These are phyloP conservation scores for Penicillium fuscoglaucum DNA, from an alignment of 2,329 filamentous ascomycete species.

Conservation along the genomic window DNA sequence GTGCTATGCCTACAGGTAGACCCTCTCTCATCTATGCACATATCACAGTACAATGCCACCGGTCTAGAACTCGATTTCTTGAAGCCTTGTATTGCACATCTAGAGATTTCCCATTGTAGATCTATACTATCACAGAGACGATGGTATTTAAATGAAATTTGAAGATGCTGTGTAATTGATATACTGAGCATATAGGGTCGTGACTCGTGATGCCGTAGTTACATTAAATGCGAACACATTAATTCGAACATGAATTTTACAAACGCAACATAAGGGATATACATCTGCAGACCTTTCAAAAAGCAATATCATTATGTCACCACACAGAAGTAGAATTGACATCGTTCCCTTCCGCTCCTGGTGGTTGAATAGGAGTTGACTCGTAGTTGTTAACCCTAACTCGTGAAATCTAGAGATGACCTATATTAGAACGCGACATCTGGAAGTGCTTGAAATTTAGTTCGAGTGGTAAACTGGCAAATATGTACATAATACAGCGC, in stretches of 20 bases:
- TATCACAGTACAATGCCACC: neutral
- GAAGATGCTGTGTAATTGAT: neutral
- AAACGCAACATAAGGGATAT: neutral
- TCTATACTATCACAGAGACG: neutral
- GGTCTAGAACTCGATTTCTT: neutral
- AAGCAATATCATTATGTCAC: neutral
- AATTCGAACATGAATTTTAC: neutral
- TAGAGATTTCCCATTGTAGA: neutral
- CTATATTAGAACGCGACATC: neutral
- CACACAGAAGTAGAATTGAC: neutral
- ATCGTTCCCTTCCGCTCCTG: neutral
- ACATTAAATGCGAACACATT: neutral
- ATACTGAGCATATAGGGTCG: neutral
- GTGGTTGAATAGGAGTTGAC: neutral
- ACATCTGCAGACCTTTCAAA: neutral
- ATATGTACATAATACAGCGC: constrained; percentile 42
- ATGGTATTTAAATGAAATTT: neutral
- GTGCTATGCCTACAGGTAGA: neutral
- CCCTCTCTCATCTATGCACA: neutral
- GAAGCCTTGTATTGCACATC: neutral
- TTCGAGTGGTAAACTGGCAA: constrained; percentile 26
- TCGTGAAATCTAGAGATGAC: neutral
- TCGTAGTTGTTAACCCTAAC: neutral
- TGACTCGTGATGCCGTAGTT: neutral
- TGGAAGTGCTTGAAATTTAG: constrained; percentile 11